Percentiles rank a stretch among this genome's conserved stretches.
Conservation (phyloP, 2,329 filamentous ascomycete genomes). For the Fusarium sp. region DNA sequence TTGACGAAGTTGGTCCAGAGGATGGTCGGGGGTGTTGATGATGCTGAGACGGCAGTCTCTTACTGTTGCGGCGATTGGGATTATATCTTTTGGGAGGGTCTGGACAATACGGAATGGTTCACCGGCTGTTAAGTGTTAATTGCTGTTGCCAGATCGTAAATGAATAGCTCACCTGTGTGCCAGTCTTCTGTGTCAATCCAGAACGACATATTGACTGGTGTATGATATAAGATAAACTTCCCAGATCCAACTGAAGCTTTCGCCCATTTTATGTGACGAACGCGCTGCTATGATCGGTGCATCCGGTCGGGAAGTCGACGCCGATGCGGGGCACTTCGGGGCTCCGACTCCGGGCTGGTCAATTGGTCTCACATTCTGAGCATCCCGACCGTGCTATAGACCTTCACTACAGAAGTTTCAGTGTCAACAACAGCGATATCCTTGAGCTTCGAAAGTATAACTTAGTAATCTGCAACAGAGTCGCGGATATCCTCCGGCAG, state of each 20-base stretch:
- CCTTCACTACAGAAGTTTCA: too few species aligned
- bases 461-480: not conserved
- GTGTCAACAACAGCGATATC: not conserved
- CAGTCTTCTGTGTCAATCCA: constrained; percentile 47
- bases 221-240: not conserved
- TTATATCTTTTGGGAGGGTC: constrained; percentile 9
- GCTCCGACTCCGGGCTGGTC: not conserved
- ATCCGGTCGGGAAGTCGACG: constrained; percentile 1
- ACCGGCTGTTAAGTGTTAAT: constrained; percentile 32
- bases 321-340: constrained; percentile 4
- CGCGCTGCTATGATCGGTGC: not conserved
- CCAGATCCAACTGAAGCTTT: not conserved
- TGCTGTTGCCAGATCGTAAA: too few species aligned
- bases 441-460: not conserved
- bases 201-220: constrained; percentile 12
- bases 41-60: constrained; percentile 18
- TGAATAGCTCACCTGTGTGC: constrained; percentile 20
- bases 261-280: not conserved
- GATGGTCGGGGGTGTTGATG: not conserved
- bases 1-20: constrained; percentile 28
- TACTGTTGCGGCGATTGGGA: constrained; percentile 16
- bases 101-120: constrained; percentile 46
- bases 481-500: constrained; percentile 19
- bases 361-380: too few species aligned
- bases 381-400: too few species aligned